Conservation (phyloP, 306 rosid species). For the Medicago lupulina region DNA sequence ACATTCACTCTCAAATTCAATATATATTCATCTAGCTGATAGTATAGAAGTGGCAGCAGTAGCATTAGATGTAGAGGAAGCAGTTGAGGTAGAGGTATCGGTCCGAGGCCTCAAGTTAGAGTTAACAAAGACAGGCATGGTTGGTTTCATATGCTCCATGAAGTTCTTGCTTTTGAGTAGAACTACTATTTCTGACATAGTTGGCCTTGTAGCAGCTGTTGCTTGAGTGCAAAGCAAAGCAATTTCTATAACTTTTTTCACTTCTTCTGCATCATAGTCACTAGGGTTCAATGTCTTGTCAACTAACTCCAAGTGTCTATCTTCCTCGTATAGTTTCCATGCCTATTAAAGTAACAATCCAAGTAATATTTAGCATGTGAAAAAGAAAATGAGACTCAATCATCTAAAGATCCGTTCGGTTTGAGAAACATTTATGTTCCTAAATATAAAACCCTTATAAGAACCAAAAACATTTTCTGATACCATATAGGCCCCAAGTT, state of each 20-base stretch:
- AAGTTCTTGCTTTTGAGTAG: constrained; percentile 54
- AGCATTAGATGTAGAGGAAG: constrained; percentile 58
- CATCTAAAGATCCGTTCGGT: neutral
- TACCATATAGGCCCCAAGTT: neutral
- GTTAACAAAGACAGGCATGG: constrained; percentile 61
- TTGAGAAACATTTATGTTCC: neutral
- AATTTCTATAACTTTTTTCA: constrained; percentile 52
- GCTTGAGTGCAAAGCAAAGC: constrained; percentile 64
- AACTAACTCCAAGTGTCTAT: constrained; percentile 47
- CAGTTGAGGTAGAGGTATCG: constrained; percentile 53
- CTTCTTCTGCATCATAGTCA: constrained; percentile 53
- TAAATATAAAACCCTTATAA: no score
- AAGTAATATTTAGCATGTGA: neutral
- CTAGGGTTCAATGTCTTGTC: constrained; percentile 49
- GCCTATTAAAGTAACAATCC: constrained; percentile 47
- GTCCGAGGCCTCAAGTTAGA: constrained; percentile 28
- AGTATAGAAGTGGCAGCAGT: constrained; percentile 52
- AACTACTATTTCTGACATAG: constrained; percentile 62
- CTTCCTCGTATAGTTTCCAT: constrained; percentile 58
- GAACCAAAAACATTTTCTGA: no score
- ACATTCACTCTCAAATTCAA: neutral
- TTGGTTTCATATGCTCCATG: constrained; percentile 37
- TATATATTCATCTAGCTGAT: constrained; percentile 50
- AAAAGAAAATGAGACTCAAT: neutral
- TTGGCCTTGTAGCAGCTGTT: constrained; percentile 57